Conservation (phyloP, 2,329 filamentous ascomycete genomes). For the Aureobasidium sp. region DNA sequence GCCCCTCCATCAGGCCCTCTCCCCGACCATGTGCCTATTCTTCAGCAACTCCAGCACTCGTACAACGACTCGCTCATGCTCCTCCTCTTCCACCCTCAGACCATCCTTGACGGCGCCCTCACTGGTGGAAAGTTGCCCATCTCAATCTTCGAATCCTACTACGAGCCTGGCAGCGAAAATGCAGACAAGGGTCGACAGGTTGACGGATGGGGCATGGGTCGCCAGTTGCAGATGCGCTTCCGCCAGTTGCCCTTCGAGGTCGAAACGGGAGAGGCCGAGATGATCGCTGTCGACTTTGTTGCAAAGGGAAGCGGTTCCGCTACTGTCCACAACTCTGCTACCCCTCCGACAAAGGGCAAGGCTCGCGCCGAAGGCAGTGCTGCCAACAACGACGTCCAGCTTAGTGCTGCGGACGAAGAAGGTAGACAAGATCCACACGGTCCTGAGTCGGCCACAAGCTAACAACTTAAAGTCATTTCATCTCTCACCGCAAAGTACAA, state of each 20-base stretch:
- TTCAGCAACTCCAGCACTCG: constrained; percentile 63
- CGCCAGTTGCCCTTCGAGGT: constrained; percentile 76
- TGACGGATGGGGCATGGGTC: constrained; percentile 47
- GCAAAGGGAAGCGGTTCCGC: constrained; percentile 78
- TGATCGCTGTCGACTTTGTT: constrained; percentile 94
- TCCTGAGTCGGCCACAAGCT: no score
- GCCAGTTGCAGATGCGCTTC: constrained; percentile 59
- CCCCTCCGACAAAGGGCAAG: constrained; percentile 25
- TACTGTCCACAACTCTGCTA: constrained; percentile 38
- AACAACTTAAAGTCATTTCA: constrained; percentile 42
- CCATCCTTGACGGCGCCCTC: constrained; percentile 41
- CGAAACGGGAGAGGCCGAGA: constrained; percentile 91
- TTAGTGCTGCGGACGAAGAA: constrained; percentile 57
- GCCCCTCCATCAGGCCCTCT: constrained; percentile 69
- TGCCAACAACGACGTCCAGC: constrained; percentile 25
- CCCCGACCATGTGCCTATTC: constrained; percentile 58
- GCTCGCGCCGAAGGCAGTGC: constrained; percentile 13
- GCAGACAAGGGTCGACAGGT: constrained; percentile 60
- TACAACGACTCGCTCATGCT: constrained; percentile 84
- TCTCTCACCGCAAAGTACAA: constrained; percentile 79
- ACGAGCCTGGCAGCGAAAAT: constrained; percentile 59
- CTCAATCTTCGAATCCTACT: constrained; percentile 75
- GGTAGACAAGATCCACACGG: constrained; percentile 30
- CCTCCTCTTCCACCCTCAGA: constrained; percentile 71
- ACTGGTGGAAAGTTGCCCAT: constrained; percentile 76